Conservation (phyloP, 2,329 filamentous ascomycete species). For the Sporothrix luriei region DNA sequence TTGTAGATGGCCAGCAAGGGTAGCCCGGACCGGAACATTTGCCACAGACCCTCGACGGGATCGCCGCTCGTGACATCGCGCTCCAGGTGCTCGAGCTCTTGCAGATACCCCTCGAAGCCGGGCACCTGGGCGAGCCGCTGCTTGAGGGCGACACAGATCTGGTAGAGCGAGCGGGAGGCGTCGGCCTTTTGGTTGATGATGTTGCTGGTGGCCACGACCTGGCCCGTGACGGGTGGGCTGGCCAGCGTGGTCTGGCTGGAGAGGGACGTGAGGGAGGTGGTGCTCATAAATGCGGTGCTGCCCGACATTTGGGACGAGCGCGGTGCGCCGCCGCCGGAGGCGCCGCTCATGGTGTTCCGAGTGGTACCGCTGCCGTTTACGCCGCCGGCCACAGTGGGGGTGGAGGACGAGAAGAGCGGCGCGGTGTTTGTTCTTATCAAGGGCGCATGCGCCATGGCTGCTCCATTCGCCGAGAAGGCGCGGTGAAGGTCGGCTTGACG, state of each 20-base stretch:
- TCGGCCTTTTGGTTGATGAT: conserved; percentile 98
- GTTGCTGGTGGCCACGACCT: conserved; percentile 78
- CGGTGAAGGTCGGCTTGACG: conserved; percentile 14
- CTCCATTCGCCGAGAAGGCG: conserved; percentile 46
- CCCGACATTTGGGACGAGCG: conserved; percentile 65
- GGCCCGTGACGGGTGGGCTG: conserved; percentile 54
- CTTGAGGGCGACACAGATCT: conserved; percentile 86
- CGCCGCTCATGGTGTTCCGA: conserved; percentile 54
- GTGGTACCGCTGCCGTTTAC: conserved; percentile 37
- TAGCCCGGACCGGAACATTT: conserved; percentile 77
- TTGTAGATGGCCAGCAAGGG: conserved; percentile 91
- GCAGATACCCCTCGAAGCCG: conserved; percentile 74
- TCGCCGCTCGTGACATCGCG: conserved; percentile 66
- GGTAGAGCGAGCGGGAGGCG: conserved; percentile 87
- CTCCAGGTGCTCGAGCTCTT: conserved; percentile 69
- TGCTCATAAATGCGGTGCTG: conserved; percentile 59
- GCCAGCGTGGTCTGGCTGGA: conserved; percentile 49
- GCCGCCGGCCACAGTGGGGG: conserved; percentile 52
- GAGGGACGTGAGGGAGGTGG: conserved; percentile 56
- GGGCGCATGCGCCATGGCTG: conserved; percentile 62
- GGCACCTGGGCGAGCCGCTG: conserved; percentile 81
- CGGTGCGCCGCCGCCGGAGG: conserved; percentile 49
- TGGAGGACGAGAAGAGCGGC: conserved; percentile 52
- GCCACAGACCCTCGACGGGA: conserved; percentile 90
- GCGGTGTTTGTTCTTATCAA: conserved; percentile 62